Base-by-base conservation (phyloP, 257 asterid species). In the Lantana camara region DNA sequence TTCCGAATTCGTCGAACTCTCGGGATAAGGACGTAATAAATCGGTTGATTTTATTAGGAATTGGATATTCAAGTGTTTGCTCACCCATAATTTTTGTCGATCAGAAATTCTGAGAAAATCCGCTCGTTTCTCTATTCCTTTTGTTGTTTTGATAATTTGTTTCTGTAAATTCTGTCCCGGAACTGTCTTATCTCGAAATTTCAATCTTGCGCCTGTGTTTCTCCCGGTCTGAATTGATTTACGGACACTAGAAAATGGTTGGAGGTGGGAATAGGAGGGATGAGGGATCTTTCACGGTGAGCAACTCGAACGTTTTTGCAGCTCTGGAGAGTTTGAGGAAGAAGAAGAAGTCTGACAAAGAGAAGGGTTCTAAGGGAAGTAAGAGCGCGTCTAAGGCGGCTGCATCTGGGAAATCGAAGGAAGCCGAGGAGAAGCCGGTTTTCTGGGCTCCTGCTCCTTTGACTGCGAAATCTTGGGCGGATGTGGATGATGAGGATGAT, bases 401-500 rank as follows among this genome's bases (percentile, higher is more conserved):
- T 48, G 73, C 72, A 40, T 54, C 60, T 47, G 83, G 78, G 45
- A 79, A 74, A 67, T 79, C 79, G 6, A 77, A 70, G 73, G 73
- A 22, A 29, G 72, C 40, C 17, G 82, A 75, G 56, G 75, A 74
- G 75, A 74, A 76, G 64, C 80, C 63, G 64, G 83, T 87, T 23
- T 78, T 30, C 78, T 87, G 93, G 95, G 86, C 93, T 57, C 93
- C 93, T 0, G 80, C 93, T 1, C 95, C 95, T 35, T 67, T 87
- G 76, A 75, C 85, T 1, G 85, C 50, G 54, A 87, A 79, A 56
- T 84, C 92, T 4, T 87, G 93, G 95, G 95, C 93, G 0, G 95
- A 84, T 77, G 95, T 84, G 62, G 95, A 82, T 56, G 95, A 86
- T 5, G 95, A 84, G 64, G 95, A 87, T 16, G 95, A 84, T 56